Evolutionary conservation across 306 rosid species (phyloP), one percentile per base, ranked within the genome.

Genomic region (Rubus idaeus): DNA sequence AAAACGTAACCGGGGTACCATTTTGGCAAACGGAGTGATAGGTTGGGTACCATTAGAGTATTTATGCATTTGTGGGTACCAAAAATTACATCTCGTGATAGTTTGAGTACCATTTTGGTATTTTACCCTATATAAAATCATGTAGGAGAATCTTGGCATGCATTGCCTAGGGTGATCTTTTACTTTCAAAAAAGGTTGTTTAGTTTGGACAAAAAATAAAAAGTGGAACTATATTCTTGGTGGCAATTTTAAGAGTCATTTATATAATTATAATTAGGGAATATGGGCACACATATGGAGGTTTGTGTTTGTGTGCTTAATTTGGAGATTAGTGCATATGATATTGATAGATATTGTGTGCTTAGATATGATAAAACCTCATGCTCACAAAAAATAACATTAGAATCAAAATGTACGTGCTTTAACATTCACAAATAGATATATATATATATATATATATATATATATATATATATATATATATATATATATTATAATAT

Each of bases 71-170:
- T n/a, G n/a, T n/a, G n/a, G n/a, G n/a, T n/a, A n/a, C n/a, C n/a
- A n/a, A n/a, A n/a, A n/a, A n/a, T n/a, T n/a, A n/a, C n/a, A n/a
- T n/a, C n/a, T n/a, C n/a, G n/a, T n/a, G n/a, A n/a, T n/a, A n/a
- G n/a, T n/a, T n/a, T n/a, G n/a, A n/a, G n/a, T n/a, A n/a, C n/a
- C n/a, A n/a, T n/a, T n/a, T n/a, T n/a, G n/a, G n/a, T n/a, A n/a
- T n/a, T n/a, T n/a, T n/a, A n/a, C n/a, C n/a, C n/a, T 41, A 78
- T 46, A 70, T 57, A 60, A 76, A 57, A 71, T 44, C 77, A 60
- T 49, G 65, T 61, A 51, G 47, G 61, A 71, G 83, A 79, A 79
- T 79, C 78, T 75, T 52, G 66, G 35, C n/a, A 49, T 50, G 70
- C 47, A 65, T 39, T 7, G 18, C 42, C 41, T 35, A 12, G 13